phyloP scores from a whole-genome alignment of 2,329 filamentous ascomycete genomes.

The Nothomitra cinnamomea region DNA sequence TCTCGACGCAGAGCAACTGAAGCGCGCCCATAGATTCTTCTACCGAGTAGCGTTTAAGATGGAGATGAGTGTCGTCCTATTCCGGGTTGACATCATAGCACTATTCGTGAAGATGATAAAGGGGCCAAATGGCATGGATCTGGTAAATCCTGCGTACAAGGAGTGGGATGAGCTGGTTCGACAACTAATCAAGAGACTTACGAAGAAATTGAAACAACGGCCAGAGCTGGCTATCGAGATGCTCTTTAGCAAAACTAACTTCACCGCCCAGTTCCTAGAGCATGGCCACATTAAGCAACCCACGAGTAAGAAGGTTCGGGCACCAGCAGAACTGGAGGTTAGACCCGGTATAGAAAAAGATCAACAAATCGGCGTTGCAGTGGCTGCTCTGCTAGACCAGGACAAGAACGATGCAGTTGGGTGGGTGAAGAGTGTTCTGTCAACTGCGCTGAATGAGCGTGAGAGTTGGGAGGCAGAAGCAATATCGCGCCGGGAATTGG shows the following conservation, averaged over 20 bases:
- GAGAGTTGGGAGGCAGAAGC: slow-evolving; percentile 62
- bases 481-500: slow-evolving; percentile 35
- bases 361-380: slow-evolving; percentile 61
- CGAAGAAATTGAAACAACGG: slow-evolving; percentile 70
- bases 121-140: slow-evolving; percentile 61
- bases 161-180: slow-evolving; percentile 86
- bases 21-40: slow-evolving; percentile 84
- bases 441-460: slow-evolving; percentile 52
- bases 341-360: slow-evolving; percentile 47
- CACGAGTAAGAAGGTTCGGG: slow-evolving; percentile 42
- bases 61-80: slow-evolving; percentile 75
- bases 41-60: slow-evolving; percentile 92
- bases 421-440: slow-evolving; percentile 64
- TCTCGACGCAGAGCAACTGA: slow-evolving; percentile 61
- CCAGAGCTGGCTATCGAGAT: slow-evolving; percentile 80
- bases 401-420: slow-evolving; percentile 57
- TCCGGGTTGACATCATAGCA: slow-evolving; percentile 76
- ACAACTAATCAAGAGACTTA: slow-evolving; percentile 65
- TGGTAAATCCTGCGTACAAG: slow-evolving; percentile 47
- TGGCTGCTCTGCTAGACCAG: slow-evolving; percentile 65
- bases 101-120: slow-evolving; percentile 86
- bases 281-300: slow-evolving; percentile 77
- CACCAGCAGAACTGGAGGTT: slow-evolving; percentile 71
- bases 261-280: slow-evolving; percentile 73
- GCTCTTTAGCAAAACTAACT: slow-evolving; percentile 81